phyloP scores from a whole-genome alignment of 768 basidiomycete genomes.

The Mycena chlorophos region DNA sequence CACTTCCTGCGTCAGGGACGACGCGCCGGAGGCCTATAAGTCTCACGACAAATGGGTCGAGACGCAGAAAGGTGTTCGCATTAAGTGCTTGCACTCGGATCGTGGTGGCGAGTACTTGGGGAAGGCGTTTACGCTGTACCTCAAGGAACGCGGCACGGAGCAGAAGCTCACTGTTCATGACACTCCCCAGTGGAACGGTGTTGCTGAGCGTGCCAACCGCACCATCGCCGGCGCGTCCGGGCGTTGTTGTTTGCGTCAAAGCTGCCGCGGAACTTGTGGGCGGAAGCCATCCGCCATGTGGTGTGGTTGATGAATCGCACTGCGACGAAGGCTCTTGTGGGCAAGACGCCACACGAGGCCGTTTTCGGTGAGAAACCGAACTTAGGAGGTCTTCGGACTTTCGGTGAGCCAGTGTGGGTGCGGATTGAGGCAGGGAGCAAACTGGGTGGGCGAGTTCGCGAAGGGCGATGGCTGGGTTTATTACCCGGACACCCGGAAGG shows the following conservation, averaged over 20 bases:
- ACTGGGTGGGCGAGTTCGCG: constrained; percentile 2
- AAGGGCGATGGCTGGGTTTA: constrained; percentile 18
- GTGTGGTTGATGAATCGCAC: neutral
- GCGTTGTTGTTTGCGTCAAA: too few relatives aligned
- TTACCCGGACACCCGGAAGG: constrained; percentile 13
- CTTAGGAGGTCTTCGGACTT: neutral
- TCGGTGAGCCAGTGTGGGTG: too few relatives aligned
- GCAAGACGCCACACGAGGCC: constrained; percentile 14
- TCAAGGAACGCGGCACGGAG: neutral
- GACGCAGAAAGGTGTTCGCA: constrained; percentile 22
- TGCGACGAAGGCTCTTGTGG: neutral
- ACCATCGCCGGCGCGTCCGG: neutral
- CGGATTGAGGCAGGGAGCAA: neutral
- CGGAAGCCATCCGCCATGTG: neutral
- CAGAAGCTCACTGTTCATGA: constrained; percentile 2
- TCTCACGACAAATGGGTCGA: constrained; percentile 23
- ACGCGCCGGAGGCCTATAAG: neutral
- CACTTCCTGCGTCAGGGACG: neutral
- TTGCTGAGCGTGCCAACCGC: constrained; percentile 1
- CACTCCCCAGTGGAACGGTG: constrained; percentile 1
- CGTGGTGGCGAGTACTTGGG: constrained; percentile 34
- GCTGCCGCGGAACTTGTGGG: neutral
- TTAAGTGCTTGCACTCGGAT: constrained; percentile 30
- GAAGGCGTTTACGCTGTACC: neutral
- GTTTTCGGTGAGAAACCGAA: neutral